Conservation (phyloP, 192 early-diverging fungal species). For the Gryganskiella cystojenkinii region DNA sequence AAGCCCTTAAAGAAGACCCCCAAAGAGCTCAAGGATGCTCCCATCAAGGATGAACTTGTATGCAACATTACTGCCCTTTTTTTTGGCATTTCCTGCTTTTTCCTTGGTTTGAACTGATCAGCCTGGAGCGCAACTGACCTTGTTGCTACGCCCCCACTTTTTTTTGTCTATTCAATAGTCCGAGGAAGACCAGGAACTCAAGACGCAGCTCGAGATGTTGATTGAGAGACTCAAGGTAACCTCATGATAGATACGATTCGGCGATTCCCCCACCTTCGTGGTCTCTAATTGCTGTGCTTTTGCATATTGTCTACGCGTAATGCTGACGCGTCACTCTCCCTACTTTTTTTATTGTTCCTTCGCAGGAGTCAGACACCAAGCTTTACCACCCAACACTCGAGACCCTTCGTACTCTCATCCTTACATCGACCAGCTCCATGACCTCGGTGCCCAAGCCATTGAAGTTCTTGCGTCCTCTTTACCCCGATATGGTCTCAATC, state of each 20-base stretch:
- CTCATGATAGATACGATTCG: too few relatives aligned
- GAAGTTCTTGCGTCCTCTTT: slow-evolving; percentile 94
- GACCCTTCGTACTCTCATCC: slow-evolving; percentile 87
- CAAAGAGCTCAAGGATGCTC: slow-evolving; percentile 52
- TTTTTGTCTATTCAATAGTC: slow-evolving; percentile 65
- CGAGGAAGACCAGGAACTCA: slow-evolving; percentile 96
- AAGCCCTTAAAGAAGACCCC: slow-evolving; percentile 55
- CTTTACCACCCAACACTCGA: slow-evolving; percentile 91
- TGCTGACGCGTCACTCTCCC: slow-evolving; percentile 8
- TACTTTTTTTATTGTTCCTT: neutral
- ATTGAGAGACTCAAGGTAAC: slow-evolving; percentile 90
- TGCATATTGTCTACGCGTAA: neutral
- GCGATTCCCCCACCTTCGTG: too few relatives aligned
- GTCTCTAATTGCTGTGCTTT: neutral
- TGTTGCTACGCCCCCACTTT: neutral
- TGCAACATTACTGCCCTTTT: neutral
- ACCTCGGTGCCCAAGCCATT: slow-evolving; percentile 99
- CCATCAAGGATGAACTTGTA: slow-evolving; percentile 52
- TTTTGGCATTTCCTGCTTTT: neutral
- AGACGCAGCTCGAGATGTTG: slow-evolving; percentile 94
- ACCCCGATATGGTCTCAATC: slow-evolving; percentile 72
- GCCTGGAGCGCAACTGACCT: neutral
- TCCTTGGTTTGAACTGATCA: neutral
- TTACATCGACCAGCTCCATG: slow-evolving; percentile 97
- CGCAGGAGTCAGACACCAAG: slow-evolving; percentile 72